Base-by-base conservation (phyloP, 345 rosid species). In the Clarkia xantiana region DNA sequence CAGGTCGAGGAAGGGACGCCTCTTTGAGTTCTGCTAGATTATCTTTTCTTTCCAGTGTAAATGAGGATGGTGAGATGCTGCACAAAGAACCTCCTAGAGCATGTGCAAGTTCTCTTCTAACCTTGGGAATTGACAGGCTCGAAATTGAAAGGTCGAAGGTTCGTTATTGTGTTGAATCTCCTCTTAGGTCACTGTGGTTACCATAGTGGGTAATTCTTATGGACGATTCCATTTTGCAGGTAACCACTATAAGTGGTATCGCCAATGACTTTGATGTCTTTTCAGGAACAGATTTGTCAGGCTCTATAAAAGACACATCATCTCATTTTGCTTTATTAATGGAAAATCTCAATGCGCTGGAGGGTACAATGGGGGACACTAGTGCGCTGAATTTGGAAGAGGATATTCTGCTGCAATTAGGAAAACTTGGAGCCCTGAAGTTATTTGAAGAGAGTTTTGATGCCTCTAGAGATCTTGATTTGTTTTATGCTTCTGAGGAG, bases 341-440 rank as follows among this genome's bases (percentile, higher is more conserved):
- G 69, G 79, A 81, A 59, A 87, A 81, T 65, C 85, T 84, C 40
- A 42, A 71, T 38, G 76, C 69, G 19, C 62, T 87, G 56, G 88
- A 87, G 69, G 65, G 77, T 15, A 76, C 75, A 40, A 69, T 84
- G 52, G 55, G 64, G 15, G 76, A 81, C 62, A 63, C 70, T 12
- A 67, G 74, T 17, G 68, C 45, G 0, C 46, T 73, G 34, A 71
- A 58, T 56, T 60, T 79, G 75, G 86, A 87, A 68, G 71, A 51
- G 54, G 80, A 84, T 50, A 84, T 81, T 48, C 65, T 77, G 66
- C 53, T 56, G 41, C 91, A 87, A 51, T 61, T 83, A 56, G 69
- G 75, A 55, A 75, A 72, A 52, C 62, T 86, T 46, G 96, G 96
- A 23, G 90, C 86, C 61, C 34, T 82, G 12, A 65, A 76, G 25